Evolutionary conservation across 257 asterid genomes (phyloP).

Genomic region (Cruciata laevipes): DNA sequence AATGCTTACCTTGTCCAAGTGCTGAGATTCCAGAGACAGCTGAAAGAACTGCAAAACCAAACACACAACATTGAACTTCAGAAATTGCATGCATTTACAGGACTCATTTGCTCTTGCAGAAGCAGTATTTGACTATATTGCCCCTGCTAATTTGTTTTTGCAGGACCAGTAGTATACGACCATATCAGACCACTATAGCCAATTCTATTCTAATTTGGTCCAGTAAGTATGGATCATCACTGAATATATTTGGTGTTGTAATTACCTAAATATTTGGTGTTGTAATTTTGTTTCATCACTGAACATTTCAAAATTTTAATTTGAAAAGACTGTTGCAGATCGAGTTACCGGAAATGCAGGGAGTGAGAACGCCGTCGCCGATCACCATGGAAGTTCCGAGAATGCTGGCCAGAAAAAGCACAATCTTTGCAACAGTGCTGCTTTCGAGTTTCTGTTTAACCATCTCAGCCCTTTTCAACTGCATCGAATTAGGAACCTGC

Average conservation of each 20-base stretch:
- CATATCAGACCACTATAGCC: too few relatives aligned
- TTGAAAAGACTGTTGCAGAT: not conserved
- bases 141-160: too few relatives aligned
- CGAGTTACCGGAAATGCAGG: conserved; percentile 56
- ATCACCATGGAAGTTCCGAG: conserved; percentile 86
- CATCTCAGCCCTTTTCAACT: conserved; percentile 26
- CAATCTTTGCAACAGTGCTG: conserved; percentile 27
- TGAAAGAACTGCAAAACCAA: conserved; percentile 27
- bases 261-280: too few relatives aligned
- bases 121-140: too few relatives aligned
- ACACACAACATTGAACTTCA: not conserved
- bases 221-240: too few relatives aligned
- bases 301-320: not conserved
- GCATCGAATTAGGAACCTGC: conserved; percentile 27
- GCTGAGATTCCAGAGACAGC: conserved; percentile 30
- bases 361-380: conserved; percentile 79
- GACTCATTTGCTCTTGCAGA: too few relatives aligned
- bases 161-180: too few relatives aligned
- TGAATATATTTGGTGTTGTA: too few relatives aligned
- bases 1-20: conserved; percentile 15
- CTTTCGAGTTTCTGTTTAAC: conserved; percentile 35
- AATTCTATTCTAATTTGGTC: too few relatives aligned
- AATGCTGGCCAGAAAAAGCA: conserved; percentile 44
- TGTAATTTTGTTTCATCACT: too few relatives aligned
- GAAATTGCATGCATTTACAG: too few relatives aligned